Conservation (phyloP, 441 rosid species). For the Jatropha podagrica region DNA sequence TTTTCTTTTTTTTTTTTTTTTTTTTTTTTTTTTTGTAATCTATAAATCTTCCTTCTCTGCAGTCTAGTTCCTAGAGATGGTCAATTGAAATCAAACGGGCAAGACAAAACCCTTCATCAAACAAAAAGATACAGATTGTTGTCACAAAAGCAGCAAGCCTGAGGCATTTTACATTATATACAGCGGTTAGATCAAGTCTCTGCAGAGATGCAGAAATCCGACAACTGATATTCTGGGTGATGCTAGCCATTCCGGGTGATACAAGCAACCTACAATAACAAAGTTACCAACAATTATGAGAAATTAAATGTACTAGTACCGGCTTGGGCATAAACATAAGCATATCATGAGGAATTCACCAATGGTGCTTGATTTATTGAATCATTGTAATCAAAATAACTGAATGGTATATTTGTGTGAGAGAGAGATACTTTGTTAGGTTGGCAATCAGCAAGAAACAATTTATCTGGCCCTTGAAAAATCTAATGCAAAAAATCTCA, state of each 20-base stretch:
- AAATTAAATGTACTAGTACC: no score
- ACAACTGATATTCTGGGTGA: no score
- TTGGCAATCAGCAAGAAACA: no score
- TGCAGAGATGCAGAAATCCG: neutral
- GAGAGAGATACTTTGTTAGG: no score
- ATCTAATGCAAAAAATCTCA: no score
- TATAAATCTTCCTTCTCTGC: no score
- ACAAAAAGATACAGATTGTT: neutral
- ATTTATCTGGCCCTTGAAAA: no score
- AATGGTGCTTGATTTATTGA: neutral
- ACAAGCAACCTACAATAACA: constrained; percentile 11
- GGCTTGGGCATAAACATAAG: constrained; percentile 1
- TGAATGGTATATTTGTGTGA: neutral
- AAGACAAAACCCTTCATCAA: neutral
- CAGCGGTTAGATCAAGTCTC: neutral
- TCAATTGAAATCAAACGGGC: neutral
- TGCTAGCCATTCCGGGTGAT: neutral
- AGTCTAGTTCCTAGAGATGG: neutral
- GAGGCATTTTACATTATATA: neutral
- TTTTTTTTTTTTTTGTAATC: no score
- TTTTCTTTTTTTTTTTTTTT: no score
- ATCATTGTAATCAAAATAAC: neutral
- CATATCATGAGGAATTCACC: neutral
- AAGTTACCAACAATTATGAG: neutral
- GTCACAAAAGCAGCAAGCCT: neutral